These are phyloP conservation scores for Talaromyces marneffei DNA, from an alignment of 2,329 filamentous ascomycete genomes.

Conservation along the genomic window DNA sequence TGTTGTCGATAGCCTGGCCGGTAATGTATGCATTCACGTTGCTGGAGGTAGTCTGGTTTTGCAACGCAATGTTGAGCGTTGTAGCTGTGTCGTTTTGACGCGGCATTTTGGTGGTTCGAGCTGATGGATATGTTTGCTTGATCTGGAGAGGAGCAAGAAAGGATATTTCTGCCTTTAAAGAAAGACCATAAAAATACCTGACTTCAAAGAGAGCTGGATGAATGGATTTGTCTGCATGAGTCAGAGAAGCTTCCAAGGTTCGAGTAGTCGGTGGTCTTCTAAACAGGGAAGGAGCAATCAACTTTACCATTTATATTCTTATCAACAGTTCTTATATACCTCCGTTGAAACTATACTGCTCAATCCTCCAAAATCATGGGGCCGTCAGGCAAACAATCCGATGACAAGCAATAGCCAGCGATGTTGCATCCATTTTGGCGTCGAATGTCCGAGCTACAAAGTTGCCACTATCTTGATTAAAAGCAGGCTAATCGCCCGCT, in stretches of 20 bases:
- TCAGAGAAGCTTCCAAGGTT: slow-evolving; percentile 1
- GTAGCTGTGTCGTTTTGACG: slow-evolving; percentile 8
- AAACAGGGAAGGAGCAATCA: background rate
- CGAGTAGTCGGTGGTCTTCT: background rate
- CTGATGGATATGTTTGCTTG: background rate
- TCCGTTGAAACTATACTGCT: background rate
- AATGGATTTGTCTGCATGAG: background rate
- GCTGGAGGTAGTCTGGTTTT: slow-evolving; percentile 59
- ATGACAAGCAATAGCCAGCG: background rate
- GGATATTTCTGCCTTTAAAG: background rate
- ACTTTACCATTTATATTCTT: background rate
- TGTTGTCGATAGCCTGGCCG: slow-evolving; percentile 56
- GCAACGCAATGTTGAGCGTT: slow-evolving; percentile 55
- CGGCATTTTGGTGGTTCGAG: background rate
- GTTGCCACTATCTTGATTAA: background rate
- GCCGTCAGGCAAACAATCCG: background rate
- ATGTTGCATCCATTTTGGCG: slow-evolving; percentile 1
- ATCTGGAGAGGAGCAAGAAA: background rate
- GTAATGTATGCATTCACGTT: slow-evolving; percentile 66
- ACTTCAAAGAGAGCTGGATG: background rate
- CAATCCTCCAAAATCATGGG: background rate
- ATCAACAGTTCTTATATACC: background rate
- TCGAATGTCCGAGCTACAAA: background rate
- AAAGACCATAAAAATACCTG: background rate
- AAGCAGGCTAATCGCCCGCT: background rate